These are phyloP conservation scores for Chalciporus sphaerocephalus DNA, from an alignment of 768 basidiomycete species.

Conservation along the genomic window DNA sequence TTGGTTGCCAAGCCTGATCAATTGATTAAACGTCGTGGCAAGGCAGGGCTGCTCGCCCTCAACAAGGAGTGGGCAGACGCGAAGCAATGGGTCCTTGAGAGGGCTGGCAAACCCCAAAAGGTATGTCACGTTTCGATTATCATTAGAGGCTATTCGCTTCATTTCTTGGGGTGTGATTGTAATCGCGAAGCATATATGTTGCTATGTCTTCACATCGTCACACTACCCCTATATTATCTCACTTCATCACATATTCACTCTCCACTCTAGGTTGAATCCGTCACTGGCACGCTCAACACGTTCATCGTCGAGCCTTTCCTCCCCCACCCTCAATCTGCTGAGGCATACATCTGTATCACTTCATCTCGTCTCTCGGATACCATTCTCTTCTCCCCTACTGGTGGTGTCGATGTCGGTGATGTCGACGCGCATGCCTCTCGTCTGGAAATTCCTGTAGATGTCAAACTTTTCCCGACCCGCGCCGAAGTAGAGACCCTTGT, in stretches of 20 bases:
- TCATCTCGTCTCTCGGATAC: constrained; percentile 91
- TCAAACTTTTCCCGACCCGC: constrained; percentile 74
- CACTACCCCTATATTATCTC: constrained; percentile 17
- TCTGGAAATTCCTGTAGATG: constrained; percentile 71
- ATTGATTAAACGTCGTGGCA: constrained; percentile 98
- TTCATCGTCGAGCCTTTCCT: constrained; percentile 99
- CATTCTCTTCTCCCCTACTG: constrained; percentile 98
- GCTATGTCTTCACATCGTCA: constrained; percentile 16
- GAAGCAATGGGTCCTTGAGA: constrained; percentile 78
- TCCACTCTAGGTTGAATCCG: constrained; percentile 71
- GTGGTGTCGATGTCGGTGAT: constrained; percentile 97
- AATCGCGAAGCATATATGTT: constrained; percentile 11
- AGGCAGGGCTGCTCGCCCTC: constrained; percentile 90
- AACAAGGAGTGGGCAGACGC: constrained; percentile 92
- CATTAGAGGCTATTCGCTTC: neutral
- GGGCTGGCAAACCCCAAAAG: constrained; percentile 91
- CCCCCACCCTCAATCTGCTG: constrained; percentile 88
- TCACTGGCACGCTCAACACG: constrained; percentile 92
- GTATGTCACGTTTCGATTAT: constrained; percentile 27
- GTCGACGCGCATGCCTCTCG: constrained; percentile 96
- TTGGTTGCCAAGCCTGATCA: constrained; percentile 97
- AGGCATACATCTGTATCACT: constrained; percentile 98
- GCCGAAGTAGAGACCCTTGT: constrained; percentile 77
- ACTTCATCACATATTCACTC: constrained; percentile 14
- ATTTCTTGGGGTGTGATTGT: constrained; percentile 1